Evolutionary conservation across 192 early-diverging fungal species (phyloP), one percentile per base, ranked within the genome.

Genomic region (Tieghemiomyces parasiticus): DNA sequence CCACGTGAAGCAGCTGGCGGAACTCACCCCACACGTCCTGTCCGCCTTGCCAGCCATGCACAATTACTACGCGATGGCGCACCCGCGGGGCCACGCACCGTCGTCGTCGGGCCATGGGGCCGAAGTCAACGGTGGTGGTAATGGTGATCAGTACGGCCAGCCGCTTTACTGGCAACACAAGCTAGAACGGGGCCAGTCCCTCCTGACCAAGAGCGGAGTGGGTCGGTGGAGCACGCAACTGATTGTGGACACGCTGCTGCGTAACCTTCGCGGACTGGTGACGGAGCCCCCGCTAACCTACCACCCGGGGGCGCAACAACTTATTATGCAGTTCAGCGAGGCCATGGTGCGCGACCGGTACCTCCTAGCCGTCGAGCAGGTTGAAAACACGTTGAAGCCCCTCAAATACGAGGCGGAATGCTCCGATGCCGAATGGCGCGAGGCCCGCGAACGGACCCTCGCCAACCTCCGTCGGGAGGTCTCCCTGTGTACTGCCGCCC

Each of bases 361-460:
- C 74, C 83, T 89, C 35, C 75, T 88, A 3, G 88, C 93, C 6
- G 82, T 92, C 12, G 95, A 96, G 65, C 93, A 96, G 72, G 95
- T 98, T 9, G 95, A 98, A 62, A 98, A 96, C 75, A 95, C 92
- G 1, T 93, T 98, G 71, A 98, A 98, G 71, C 95, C 93, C 19
- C 94, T 89, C 78, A 98, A 98, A 74, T 93, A 91, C 62, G 95
- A 98, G 72, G 88, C 96, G 13, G 95, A 98, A 65, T 81, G 86
- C 35, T 83, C 86, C 24, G 88, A 91, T 28, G 75, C 81, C 54
- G 95, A 98, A 69, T 98, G 95, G 95, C 69, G 72, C 22, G 91
- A 95, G 59, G 95, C 90, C 14, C 80, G 85, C 59, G 87, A 86
- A 64, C 81, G 91, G 30, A 77, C 93, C 2, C 74, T 84, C 16